Base-by-base conservation (phyloP, 306 rosid genomes). In the Vicia sativa region DNA sequence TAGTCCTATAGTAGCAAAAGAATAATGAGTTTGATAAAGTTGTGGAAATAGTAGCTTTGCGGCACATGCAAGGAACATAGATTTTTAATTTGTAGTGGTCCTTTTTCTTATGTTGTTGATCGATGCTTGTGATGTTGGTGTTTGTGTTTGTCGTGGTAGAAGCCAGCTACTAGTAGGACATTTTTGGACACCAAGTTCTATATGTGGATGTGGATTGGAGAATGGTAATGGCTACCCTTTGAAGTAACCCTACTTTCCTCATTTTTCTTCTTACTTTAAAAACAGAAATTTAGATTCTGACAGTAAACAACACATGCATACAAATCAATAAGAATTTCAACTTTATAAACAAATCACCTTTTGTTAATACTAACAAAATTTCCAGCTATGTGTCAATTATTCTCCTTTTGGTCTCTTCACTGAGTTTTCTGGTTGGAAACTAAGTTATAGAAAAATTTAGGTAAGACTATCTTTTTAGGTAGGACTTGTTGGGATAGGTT, bases 401-500 rank as follows among this genome's bases (percentile, higher is more conserved):
- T 52, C 57, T 21, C 13, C 15, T 52, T 10, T 11, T 50, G 28
- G 21, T 49, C 6, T 49, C 55, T 1, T 49, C 26, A 8, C 21
- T 28, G 31, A 3, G 31, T 28, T 28, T 28, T 28, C 31, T 21
- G 23, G 50, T 6, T 44, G 19, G 9, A 44, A 9, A 44, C 50
- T 44, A 13, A 15, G 21, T 46, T 46, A 15, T 14, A 14, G 53
- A 46, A 46, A 7, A 14, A 46, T 46, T 3, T 19, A 14, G 53
- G 53, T 46, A 46, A 15, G 7, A 8, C 1, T 15, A 3, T 14
- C 19, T 7, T 15, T 46, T 46, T 16, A 46, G 23, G 52, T 45
- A 1, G 98, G 96, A 68, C 96, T 92, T 62, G 96, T 89, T 68
- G 96, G 96, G 45, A 72, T 90, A 41, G 98, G 98, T 78, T 80